Conservation (phyloP, 257 asterid species). For the Solanum stenotomum region DNA sequence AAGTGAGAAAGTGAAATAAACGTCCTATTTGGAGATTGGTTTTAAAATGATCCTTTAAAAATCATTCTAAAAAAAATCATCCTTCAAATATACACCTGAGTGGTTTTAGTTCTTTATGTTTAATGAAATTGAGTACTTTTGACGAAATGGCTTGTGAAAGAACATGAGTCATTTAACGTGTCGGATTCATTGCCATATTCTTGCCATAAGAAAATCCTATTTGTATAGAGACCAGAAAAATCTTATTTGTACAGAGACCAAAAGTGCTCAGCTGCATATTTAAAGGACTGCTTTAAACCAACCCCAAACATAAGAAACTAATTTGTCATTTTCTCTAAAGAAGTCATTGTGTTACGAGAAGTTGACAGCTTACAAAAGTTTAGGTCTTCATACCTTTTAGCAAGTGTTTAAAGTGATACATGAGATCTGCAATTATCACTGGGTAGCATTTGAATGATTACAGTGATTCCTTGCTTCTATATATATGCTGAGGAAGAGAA, state of each 20-base stretch:
- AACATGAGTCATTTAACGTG: not conserved
- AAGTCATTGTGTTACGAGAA: not conserved
- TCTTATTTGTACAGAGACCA: not conserved
- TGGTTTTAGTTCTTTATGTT: not conserved
- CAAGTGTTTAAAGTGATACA: not conserved
- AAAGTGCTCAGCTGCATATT: not conserved
- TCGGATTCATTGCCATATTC: not conserved
- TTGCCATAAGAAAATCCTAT: not conserved
- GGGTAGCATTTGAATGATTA: not conserved
- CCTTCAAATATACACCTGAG: not conserved
- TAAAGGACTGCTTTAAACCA: not conserved
- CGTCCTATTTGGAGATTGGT: not conserved
- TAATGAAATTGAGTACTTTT: not conserved
- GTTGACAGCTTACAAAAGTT: not conserved
- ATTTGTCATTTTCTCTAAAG: not conserved
- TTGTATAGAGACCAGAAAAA: not conserved
- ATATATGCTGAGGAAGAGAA: conserved; percentile 56
- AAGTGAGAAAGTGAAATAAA: not conserved
- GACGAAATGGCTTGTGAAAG: not conserved
- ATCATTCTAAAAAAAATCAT: not conserved
- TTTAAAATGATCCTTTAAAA: too few species aligned
- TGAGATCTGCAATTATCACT: not conserved
- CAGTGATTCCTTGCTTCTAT: conserved; percentile 91
- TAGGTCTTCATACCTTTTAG: not conserved
- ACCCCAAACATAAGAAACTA: not conserved